phyloP scores from a whole-genome alignment of 352 stramenopile genomes.

The Phytophthora citricola region DNA sequence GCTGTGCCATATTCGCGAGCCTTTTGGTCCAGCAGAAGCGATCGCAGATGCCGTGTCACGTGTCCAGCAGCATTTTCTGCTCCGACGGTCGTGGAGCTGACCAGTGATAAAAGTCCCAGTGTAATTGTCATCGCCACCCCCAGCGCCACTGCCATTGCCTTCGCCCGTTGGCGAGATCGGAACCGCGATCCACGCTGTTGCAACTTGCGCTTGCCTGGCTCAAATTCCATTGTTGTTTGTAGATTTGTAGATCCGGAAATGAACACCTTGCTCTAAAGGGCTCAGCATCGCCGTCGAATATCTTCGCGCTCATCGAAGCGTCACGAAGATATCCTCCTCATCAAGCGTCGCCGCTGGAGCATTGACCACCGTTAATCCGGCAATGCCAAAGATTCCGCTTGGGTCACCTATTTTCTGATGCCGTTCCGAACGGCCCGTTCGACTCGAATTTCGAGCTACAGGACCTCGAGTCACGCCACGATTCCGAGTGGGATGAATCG shows the following conservation, averaged over 20 bases:
- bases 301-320: not conserved
- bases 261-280: too few relatives aligned
- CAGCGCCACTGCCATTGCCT: conserved; percentile 20
- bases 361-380: not conserved
- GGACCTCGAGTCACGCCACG: not conserved
- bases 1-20: not conserved
- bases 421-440: too few relatives aligned
- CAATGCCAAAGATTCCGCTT: too few relatives aligned
- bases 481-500: conserved; percentile 5
- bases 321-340: conserved; percentile 10
- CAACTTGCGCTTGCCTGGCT: not conserved
- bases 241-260: too few relatives aligned
- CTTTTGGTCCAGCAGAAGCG: conserved; percentile 1
- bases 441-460: too few relatives aligned
- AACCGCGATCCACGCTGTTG: conserved; percentile 3
- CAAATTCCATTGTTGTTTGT: too few relatives aligned
- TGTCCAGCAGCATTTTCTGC: not conserved
- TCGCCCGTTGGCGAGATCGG: conserved; percentile 8
- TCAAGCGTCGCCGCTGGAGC: conserved; percentile 9
- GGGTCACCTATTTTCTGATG: too few relatives aligned
- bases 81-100: conserved; percentile 1
- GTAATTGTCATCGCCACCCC: conserved; percentile 22
- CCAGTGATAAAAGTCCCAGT: conserved; percentile 23
- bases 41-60: conserved; percentile 11
- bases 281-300: too few relatives aligned